phyloP scores from a whole-genome alignment of 768 basidiomycete species.

The Sarcomyxa edulis region DNA sequence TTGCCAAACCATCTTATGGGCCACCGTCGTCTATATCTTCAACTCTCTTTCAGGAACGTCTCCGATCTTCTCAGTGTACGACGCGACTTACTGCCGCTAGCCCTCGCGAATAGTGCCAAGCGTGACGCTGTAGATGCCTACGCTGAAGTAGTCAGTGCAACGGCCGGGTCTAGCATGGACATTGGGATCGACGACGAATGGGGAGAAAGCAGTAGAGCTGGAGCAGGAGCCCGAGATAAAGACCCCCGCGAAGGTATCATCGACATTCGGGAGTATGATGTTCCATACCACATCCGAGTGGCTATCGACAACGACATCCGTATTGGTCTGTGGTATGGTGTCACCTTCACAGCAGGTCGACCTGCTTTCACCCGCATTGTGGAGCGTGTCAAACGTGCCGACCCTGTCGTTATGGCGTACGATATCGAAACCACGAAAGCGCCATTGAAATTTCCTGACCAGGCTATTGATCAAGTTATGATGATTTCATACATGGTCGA shows the following conservation, averaged over 20 bases:
- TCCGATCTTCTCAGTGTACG: constrained; percentile 84
- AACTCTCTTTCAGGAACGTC: constrained; percentile 90
- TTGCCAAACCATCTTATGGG: constrained; percentile 96
- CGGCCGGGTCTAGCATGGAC: constrained; percentile 61
- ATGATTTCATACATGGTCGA: constrained; percentile 99
- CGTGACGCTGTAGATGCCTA: constrained; percentile 96
- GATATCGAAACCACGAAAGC: constrained; percentile 99
- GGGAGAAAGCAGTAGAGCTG: constrained; percentile 35
- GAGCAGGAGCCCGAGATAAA: constrained; percentile 44
- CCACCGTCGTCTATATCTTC: constrained; percentile 84
- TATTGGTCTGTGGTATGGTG: constrained; percentile 95
- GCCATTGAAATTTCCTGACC: constrained; percentile 99
- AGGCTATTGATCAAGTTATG: constrained; percentile 96
- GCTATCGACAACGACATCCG: constrained; percentile 98
- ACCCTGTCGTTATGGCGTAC: constrained; percentile 97
- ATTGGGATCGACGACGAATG: constrained; percentile 68
- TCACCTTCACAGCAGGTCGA: constrained; percentile 78
- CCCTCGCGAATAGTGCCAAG: constrained; percentile 85
- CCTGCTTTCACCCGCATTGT: constrained; percentile 65
- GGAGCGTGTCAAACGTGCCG: constrained; percentile 95
- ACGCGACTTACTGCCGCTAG: constrained; percentile 85
- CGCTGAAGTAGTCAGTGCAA: constrained; percentile 87
- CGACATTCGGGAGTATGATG: constrained; percentile 94
- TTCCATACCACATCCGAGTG: constrained; percentile 97
- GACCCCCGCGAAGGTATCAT: constrained; percentile 92